These are phyloP conservation scores for Ambispora gerdemannii DNA, from an alignment of 192 early-diverging fungal genomes.

Conservation along the genomic window DNA sequence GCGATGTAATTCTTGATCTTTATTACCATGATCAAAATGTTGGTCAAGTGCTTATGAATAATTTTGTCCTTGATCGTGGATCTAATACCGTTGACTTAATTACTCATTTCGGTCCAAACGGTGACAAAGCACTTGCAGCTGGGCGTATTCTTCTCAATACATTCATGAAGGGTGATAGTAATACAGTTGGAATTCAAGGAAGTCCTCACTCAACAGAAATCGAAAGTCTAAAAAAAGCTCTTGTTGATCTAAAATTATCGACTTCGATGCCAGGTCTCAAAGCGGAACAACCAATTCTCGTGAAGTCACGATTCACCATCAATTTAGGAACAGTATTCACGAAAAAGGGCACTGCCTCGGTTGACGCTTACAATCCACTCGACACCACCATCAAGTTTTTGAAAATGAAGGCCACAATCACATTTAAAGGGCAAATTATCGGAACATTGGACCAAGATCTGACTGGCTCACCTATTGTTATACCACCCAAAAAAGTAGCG, in stretches of 20 bases:
- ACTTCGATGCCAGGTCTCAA: slow-evolving; percentile 44
- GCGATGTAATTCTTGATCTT: slow-evolving; percentile 44
- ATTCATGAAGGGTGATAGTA: slow-evolving; percentile 40
- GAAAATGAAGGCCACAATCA: slow-evolving; percentile 7
- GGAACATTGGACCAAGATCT: slow-evolving; percentile 23
- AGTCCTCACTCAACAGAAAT: slow-evolving; percentile 38
- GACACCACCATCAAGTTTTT: slow-evolving; percentile 23
- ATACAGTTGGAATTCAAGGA: slow-evolving; percentile 44
- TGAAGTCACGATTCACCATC: slow-evolving; percentile 12
- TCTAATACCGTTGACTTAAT: slow-evolving; percentile 39
- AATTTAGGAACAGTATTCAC: slow-evolving; percentile 7
- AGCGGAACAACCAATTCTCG: slow-evolving; percentile 37
- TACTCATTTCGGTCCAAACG: slow-evolving; percentile 43
- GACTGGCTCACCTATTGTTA: not conserved
- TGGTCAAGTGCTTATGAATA: slow-evolving; percentile 43
- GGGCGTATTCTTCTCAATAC: slow-evolving; percentile 40
- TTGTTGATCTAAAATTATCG: slow-evolving; percentile 40
- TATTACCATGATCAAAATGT: slow-evolving; percentile 39
- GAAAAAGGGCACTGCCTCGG: slow-evolving; percentile 18
- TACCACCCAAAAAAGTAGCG: not conserved
- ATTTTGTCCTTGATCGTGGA: slow-evolving; percentile 49
- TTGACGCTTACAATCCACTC: slow-evolving; percentile 28
- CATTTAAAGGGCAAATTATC: not conserved
- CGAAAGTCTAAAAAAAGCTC: slow-evolving; percentile 42
- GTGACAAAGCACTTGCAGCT: slow-evolving; percentile 31